These are phyloP conservation scores for Metroxylon sagu DNA, from an alignment of 176 grass and related monocot genomes.

Conservation along the genomic window DNA sequence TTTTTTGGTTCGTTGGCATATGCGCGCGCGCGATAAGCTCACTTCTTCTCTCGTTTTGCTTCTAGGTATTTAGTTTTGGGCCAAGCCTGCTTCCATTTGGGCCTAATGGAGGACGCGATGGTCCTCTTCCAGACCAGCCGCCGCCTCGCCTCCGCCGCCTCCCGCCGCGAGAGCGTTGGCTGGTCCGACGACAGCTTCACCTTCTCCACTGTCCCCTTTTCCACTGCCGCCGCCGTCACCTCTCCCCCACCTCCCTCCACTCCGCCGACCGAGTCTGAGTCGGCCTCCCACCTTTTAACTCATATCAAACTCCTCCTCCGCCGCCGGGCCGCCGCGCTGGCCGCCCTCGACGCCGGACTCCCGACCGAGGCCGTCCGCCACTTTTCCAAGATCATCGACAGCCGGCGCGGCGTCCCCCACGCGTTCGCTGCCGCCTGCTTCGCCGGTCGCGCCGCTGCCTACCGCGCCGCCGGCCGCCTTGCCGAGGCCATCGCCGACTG, in stretches of 20 bases:
- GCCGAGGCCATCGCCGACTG: slow-evolving; percentile 80
- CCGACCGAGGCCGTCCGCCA: slow-evolving; percentile 67
- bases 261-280: slow-evolving; percentile 43
- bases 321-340: slow-evolving; percentile 67
- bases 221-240: slow-evolving; percentile 6
- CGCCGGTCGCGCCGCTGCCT: slow-evolving; percentile 62
- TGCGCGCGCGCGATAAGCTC: too few relatives aligned
- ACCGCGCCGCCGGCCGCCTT: slow-evolving; percentile 41
- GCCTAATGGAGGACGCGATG: slow-evolving; percentile 89
- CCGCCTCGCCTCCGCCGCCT: slow-evolving; percentile 71
- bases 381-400: slow-evolving; percentile 79
- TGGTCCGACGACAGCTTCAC: slow-evolving; percentile 92
- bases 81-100: slow-evolving; percentile 77
- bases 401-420: slow-evolving; percentile 57
- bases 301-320: slow-evolving; percentile 84
- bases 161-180: slow-evolving; percentile 79
- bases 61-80: slow-evolving; percentile 74
- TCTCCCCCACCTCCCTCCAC: slow-evolving; percentile 4
- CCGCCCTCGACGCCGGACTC: slow-evolving; percentile 70
- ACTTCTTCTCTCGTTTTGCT: neutral
- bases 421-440: slow-evolving; percentile 74
- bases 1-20: neutral
- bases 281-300: slow-evolving; percentile 54
- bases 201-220: neutral
- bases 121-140: slow-evolving; percentile 78